Conservation (phyloP, 768 basidiomycete species). For the Tylopilus vinaceipallidus region DNA sequence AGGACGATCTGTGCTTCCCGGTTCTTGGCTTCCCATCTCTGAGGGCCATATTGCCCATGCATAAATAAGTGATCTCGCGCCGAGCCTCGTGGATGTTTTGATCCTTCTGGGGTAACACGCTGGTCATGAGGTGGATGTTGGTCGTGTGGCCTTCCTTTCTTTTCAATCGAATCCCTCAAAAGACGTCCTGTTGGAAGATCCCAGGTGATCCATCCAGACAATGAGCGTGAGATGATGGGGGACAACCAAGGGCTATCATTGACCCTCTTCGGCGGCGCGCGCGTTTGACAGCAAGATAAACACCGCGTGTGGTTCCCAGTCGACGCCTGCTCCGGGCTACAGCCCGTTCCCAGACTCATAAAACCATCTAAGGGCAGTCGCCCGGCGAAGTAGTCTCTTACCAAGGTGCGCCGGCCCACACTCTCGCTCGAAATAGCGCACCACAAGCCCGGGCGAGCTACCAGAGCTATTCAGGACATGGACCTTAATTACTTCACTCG, state of each 20-base stretch:
- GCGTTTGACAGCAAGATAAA: constrained; percentile 7
- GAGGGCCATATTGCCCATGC: background rate
- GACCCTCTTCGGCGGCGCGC: background rate
- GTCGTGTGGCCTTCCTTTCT: too few relatives aligned
- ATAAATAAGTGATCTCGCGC: too few relatives aligned
- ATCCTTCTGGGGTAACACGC: background rate
- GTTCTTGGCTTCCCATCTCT: constrained; percentile 8
- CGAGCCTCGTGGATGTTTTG: background rate
- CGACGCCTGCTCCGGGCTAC: background rate
- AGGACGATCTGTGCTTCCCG: constrained; percentile 2
- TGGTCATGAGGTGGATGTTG: background rate
- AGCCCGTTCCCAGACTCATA: constrained; percentile 14
- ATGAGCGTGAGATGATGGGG: constrained; percentile 7
- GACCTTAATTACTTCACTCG: background rate
- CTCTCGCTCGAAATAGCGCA: background rate
- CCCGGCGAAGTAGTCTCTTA: background rate
- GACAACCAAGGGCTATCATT: background rate
- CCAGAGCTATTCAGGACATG: background rate
- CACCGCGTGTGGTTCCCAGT: background rate
- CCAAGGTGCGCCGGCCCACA: background rate
- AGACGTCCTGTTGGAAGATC: background rate
- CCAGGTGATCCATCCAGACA: background rate
- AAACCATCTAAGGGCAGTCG: background rate
- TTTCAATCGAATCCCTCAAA: too few relatives aligned
- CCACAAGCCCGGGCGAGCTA: background rate